Conservation (phyloP, 345 rosid species). For the Trapa incisa region DNA sequence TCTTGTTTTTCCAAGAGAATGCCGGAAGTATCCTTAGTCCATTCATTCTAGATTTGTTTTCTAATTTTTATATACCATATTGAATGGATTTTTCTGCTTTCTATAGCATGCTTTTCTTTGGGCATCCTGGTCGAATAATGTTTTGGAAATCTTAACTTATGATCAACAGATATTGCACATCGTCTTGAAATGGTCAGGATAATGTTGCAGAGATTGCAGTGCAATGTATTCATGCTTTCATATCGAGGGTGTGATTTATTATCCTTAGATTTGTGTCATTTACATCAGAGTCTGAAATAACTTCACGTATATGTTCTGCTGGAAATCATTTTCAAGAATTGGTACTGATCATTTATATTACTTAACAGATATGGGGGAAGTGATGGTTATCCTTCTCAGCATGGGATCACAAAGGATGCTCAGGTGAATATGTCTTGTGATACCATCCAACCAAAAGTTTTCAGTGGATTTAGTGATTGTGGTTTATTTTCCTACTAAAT, state of each 20-base stretch:
- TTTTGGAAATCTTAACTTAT: conserved; percentile 36
- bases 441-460: conserved; percentile 5
- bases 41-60: background rate
- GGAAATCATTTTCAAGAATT: background rate
- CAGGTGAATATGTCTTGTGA: conserved; percentile 43
- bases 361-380: conserved; percentile 73
- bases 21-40: conserved; percentile 92
- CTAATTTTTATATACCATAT: background rate
- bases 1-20: conserved; percentile 95
- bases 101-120: background rate
- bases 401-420: conserved; percentile 75
- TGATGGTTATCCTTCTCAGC: conserved; percentile 96
- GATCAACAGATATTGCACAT: conserved; percentile 77
- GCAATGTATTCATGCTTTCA: conserved; percentile 98
- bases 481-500: conserved; percentile 10
- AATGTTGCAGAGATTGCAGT: conserved; percentile 77
- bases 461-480: conserved; percentile 5
- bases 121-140: background rate
- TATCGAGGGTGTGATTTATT: conserved; percentile 64
- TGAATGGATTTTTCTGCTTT: background rate
- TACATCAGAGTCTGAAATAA: conserved; percentile 1
- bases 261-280: background rate
- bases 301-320: conserved; percentile 2
- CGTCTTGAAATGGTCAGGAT: conserved; percentile 90
- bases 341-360: background rate